Evolutionary conservation across 371 early-diverging fungal genomes (phyloP), one percentile per base, ranked within the genome.

Genomic region (Syncephalastrum sp.): DNA sequence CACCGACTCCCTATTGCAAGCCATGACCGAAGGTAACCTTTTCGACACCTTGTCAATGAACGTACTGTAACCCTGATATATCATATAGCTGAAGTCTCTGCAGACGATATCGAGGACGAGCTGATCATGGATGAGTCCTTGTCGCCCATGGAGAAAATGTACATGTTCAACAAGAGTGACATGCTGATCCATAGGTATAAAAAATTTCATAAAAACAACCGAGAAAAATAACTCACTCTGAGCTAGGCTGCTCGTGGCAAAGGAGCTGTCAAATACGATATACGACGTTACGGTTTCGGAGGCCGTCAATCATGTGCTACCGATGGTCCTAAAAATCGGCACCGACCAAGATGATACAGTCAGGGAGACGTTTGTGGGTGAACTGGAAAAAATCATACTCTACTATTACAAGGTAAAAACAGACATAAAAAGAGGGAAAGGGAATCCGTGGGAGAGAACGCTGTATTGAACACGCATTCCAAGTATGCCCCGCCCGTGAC

Each of bases 281-380:
- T 64, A 70, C 49, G 77, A 78, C 25, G 67, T 80, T 15, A 63
- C 62, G 14, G 63, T 72, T 15, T 44, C 62, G 27, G 81, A 79
- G 49, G 81, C 83, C 4, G 67, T 82, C 17, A 64, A 75, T 53
- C 65, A 71, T 51, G 70, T 80, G 10, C 41, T 82, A 56, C 79
- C 83, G 12, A 63, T 80, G 56, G 65, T 80, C 53, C 62, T 73
- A 21, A 68, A 67, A 44, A 60, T 82, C 17, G 72, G 69, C 14
- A 64, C 50, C 44, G 83, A 82, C 61, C 44, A 63, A 44, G 81
- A 82, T 53, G 82, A 80, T 48, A 66, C 68, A 15, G 83, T 80
- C 14, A 57, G 73, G 53, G 83, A 82, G 54, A 72, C 79, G 27
- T 73, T 82, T 68, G 77, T 75, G 5, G 67, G 70, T 29, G 79